Evolutionary conservation across 352 stramenopile species (phyloP), one percentile per base, ranked within the genome.

Genomic region (Vaucheria bursata): DNA sequence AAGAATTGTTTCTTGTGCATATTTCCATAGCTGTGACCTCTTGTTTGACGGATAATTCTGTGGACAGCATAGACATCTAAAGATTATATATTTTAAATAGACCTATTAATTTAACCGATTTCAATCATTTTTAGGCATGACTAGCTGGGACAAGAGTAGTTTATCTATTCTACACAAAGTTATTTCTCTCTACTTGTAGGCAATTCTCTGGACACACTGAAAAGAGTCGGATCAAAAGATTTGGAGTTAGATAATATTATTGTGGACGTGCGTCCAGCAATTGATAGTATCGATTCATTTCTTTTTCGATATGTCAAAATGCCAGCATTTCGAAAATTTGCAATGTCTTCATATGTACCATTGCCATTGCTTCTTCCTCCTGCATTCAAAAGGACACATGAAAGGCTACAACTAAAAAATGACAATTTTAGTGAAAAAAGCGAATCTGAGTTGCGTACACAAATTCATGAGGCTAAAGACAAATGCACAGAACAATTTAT

Each of bases 261-360:
- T 73, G 86, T 99, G 64, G 96, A 99, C 85, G 95, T 98, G 25
- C 88, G 96, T 53, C 96, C 96, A 4, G 96, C 96, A 0, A 82
- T 97, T 1, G 95, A 98, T 88, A 93, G 88, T 53, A 79, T 93
- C 33, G 87, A 90, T 64, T 87, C 87, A 71, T 59, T 88, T n/a
- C 71, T 94, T 33, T 91, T 81, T 64, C 75, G 79, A 18, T 37
- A 74, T 12, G 38, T 84, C 32, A 53, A 71, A 53, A 84, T 84
- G 79, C 79, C 79, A n/a, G n/a, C 79, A n/a, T 69, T 45, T 45
- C 78, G 78, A 18, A n/a, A 52, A 25, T 71, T 68, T 33, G 73
- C 67, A 12, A 81, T 53, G 65, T 50, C 39, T 37, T 52, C 71
- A 4, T 82, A 78, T 69, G 25, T 12, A 25, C 78, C 78, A 4